Conservation (phyloP, 2,329 filamentous ascomycete genomes). For the Teratosphaeria pseudoeucalypti region DNA sequence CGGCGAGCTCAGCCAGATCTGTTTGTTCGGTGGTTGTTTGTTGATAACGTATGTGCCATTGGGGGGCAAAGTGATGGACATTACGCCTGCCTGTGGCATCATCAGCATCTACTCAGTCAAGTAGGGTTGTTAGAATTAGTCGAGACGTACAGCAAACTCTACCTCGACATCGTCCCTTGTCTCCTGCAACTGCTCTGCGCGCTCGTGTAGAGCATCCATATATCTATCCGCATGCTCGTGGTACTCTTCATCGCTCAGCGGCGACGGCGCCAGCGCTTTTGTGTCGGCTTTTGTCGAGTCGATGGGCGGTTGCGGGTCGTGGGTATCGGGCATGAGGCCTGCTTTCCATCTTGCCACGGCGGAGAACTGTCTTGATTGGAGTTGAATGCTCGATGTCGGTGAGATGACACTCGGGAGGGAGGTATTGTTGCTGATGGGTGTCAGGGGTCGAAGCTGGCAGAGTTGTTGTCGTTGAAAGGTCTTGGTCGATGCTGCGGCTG, state of each 20-base stretch:
- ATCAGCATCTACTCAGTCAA: not conserved
- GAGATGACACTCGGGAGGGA: not conserved
- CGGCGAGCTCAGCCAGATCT: slow-evolving; percentile 91
- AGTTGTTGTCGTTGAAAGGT: not conserved
- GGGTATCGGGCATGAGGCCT: slow-evolving; percentile 33
- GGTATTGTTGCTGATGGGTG: not conserved
- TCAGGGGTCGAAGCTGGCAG: not conserved
- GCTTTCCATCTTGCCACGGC: slow-evolving; percentile 6
- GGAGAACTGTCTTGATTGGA: slow-evolving; percentile 13
- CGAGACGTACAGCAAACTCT: slow-evolving; percentile 66
- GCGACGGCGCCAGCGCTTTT: slow-evolving; percentile 28
- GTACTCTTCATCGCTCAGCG: slow-evolving; percentile 62
- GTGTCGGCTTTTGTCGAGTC: slow-evolving; percentile 22
- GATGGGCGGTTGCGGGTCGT: slow-evolving; percentile 31
- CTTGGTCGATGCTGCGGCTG: not conserved
- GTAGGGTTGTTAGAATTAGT: not conserved
- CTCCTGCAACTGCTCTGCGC: slow-evolving; percentile 67
- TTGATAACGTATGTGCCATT: slow-evolving; percentile 87
- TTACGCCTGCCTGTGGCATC: slow-evolving; percentile 63
- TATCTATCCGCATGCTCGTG: slow-evolving; percentile 68
- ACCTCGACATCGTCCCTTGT: slow-evolving; percentile 67
- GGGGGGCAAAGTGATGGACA: slow-evolving; percentile 60
- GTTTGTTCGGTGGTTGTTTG: slow-evolving; percentile 96
- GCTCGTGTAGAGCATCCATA: slow-evolving; percentile 48
- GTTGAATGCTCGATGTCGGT: not conserved